Conservation (phyloP, 2,329 filamentous ascomycete species). For the Aspergillus felis region DNA sequence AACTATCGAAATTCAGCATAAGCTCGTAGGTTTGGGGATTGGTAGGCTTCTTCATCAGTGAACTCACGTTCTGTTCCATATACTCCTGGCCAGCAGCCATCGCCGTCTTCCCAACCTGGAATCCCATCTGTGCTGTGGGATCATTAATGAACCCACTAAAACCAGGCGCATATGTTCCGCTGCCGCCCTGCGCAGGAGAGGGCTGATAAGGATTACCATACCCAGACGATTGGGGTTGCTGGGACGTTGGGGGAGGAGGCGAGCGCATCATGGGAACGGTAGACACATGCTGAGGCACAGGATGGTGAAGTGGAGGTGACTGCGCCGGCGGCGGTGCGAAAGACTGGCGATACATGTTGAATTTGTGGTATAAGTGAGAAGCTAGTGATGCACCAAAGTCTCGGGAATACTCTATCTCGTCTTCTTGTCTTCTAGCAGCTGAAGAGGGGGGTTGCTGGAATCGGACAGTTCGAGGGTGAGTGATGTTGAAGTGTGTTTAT, state of each 20-base stretch:
- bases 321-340: constrained; percentile 72
- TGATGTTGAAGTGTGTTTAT: constrained; percentile 22
- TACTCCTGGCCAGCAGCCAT: constrained; percentile 91
- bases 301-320: constrained; percentile 92
- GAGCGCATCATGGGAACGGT: constrained; percentile 96
- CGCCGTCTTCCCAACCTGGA: constrained; percentile 88
- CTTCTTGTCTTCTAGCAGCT: not conserved
- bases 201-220: constrained; percentile 51
- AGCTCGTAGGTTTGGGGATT: not conserved
- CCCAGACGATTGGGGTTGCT: constrained; percentile 58
- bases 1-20: constrained; percentile 45
- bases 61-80: constrained; percentile 84
- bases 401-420: constrained; percentile 1
- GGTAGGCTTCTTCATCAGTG: not conserved
- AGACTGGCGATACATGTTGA: constrained; percentile 74
- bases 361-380: constrained; percentile 1
- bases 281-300: constrained; percentile 96
- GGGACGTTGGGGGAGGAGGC: constrained; percentile 73
- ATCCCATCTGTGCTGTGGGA: constrained; percentile 88
- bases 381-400: constrained; percentile 7
- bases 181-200: constrained; percentile 39
- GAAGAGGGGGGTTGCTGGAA: constrained; percentile 10
- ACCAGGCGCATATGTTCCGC: constrained; percentile 48
- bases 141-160: constrained; percentile 96
- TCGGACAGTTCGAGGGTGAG: constrained; percentile 9